Conservation (phyloP, 2,329 filamentous ascomycete genomes). For the Teratosphaeria nubilosa region DNA sequence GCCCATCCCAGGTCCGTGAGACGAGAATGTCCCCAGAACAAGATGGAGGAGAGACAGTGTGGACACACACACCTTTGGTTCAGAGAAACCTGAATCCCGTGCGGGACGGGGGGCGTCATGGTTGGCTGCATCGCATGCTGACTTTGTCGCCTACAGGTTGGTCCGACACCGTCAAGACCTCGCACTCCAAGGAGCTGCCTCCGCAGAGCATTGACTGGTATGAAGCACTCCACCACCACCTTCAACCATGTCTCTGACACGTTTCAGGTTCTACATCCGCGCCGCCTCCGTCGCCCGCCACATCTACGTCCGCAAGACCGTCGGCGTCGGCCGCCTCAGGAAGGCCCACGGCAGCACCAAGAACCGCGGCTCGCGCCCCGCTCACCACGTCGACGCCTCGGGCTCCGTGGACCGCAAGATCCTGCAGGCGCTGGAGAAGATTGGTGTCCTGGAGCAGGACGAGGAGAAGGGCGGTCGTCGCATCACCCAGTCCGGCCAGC, state of each 20-base stretch:
- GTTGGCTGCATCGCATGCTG: slow-evolving; percentile 14
- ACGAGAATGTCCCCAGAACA: no score
- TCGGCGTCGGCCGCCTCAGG: slow-evolving; percentile 94
- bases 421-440: slow-evolving; percentile 97
- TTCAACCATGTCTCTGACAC: background rate
- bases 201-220: slow-evolving; percentile 98
- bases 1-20: slow-evolving; percentile 68
- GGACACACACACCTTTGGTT: slow-evolving; percentile 8
- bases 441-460: slow-evolving; percentile 92
- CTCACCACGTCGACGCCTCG: slow-evolving; percentile 89
- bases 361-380: slow-evolving; percentile 89
- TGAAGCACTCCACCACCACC: slow-evolving; percentile 29
- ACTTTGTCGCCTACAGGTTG: slow-evolving; percentile 60
- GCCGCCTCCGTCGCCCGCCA: slow-evolving; percentile 92
- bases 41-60: no score
- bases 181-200: slow-evolving; percentile 90
- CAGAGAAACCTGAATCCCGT: slow-evolving; percentile 44
- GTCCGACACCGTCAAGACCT: slow-evolving; percentile 99
- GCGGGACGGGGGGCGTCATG: slow-evolving; percentile 35
- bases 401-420: slow-evolving; percentile 96
- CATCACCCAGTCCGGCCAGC: slow-evolving; percentile 96
- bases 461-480: slow-evolving; percentile 98
- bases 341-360: slow-evolving; percentile 85
- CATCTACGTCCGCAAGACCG: slow-evolving; percentile 98
- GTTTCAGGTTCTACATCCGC: slow-evolving; percentile 59